Base-by-base conservation (phyloP, 2,329 filamentous ascomycete species). In the Aspergillus hortae region DNA sequence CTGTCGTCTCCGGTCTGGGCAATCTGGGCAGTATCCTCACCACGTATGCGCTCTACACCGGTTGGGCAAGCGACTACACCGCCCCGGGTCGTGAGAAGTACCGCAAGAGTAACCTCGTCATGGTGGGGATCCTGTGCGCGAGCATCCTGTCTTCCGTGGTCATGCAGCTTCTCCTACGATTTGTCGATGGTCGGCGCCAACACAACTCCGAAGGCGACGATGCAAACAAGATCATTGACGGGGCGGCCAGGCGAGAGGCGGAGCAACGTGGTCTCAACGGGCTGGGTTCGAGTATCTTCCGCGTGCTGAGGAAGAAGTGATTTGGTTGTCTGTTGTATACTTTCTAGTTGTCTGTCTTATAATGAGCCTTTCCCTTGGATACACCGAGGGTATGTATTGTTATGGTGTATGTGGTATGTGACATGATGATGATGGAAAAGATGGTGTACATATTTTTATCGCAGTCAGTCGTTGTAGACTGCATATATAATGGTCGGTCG, bases 1-100 rank as follows among this genome's bases (percentile, higher is more conserved):
- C 91, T 2, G 78, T 96, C 10, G 91, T 96, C 1, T 94, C 89
- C 0, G 91, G 91, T 1, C 78, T 95, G 36, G 91, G 91, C 0
- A 96, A 96, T 64, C 76, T 95, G 15, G 91, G 91, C 27, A 91
- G 87, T 63, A 88, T 96, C 53, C 80, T 89, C 49, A 95, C 90
- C 2, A 95, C 91, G 0, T 96, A 95, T 67, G 91, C 91, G 11
- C 75, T 96, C 44, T 96, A 95, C 70, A 87, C 86, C 0, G 91
- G 91, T 27, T 96, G 91, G 91, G 82, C 86, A 2, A 86, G 80
- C 41, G 91, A 96, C 68, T 83, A 83, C 7, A 75, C 73, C n/a
- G 75, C 80, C 1, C 58, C 63, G 1, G 89, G 89, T 0, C 82
- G 82, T 9, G 78, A 82, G 62, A 86, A 87, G 72, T 95, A 88